Percentiles rank a stretch among this genome's conserved stretches.
Conservation (phyloP, 2,329 filamentous ascomycete genomes). For the Neobulgaria alba region DNA sequence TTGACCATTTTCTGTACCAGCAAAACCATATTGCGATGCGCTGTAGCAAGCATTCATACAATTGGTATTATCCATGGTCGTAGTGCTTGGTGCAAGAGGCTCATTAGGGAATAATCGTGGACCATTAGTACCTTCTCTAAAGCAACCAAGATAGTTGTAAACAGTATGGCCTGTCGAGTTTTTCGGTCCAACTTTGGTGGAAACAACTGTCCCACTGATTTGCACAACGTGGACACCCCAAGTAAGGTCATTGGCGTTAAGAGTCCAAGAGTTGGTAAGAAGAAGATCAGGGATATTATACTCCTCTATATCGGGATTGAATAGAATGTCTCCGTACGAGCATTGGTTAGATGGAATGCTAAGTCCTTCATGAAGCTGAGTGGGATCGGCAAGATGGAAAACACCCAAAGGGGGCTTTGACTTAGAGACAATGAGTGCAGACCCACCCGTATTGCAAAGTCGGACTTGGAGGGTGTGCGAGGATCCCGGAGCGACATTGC, state of each 20-base stretch:
- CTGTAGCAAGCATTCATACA: constrained; percentile 30
- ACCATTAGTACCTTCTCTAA: constrained; percentile 21
- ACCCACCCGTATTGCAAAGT: constrained; percentile 28
- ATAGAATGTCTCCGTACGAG: constrained; percentile 24
- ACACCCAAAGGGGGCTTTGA: constrained; percentile 26
- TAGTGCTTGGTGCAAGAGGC: constrained; percentile 17
- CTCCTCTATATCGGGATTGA: constrained; percentile 19
- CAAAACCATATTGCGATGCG: constrained; percentile 19
- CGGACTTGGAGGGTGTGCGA: constrained; percentile 20
- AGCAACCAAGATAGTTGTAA: constrained; percentile 29
- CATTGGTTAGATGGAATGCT: constrained; percentile 22
- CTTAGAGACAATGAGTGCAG: constrained; percentile 25
- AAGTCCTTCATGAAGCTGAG: constrained; percentile 25
- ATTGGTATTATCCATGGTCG: constrained; percentile 18
- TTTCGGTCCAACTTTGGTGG: constrained; percentile 22
- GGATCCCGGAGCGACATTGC: constrained; percentile 23
- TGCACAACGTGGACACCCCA: constrained; percentile 30
- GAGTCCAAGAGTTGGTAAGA: constrained; percentile 28
- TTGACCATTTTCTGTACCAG: constrained; percentile 29
- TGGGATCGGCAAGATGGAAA: constrained; percentile 17
- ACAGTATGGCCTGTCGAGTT: constrained; percentile 14
- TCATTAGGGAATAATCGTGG: constrained; percentile 26
- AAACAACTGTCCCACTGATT: constrained; percentile 16
- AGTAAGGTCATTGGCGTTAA: constrained; percentile 31
- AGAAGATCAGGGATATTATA: constrained; percentile 19